These are phyloP conservation scores for Syzygium jambos DNA, from an alignment of 345 rosid genomes.

Conservation along the genomic window DNA sequence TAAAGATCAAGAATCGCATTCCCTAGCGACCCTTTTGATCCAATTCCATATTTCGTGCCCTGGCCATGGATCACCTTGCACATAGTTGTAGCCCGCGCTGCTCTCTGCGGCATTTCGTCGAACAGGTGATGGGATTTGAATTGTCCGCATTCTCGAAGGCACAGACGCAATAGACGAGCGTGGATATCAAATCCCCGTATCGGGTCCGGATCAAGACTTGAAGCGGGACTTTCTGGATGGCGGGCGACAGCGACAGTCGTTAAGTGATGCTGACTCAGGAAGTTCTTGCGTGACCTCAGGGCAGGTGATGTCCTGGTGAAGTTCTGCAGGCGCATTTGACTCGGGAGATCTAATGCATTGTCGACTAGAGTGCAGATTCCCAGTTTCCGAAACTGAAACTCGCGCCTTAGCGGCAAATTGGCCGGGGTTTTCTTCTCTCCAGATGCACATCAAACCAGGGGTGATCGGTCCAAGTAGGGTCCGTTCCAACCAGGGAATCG, in stretches of 20 bases:
- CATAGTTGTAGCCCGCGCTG: constrained; percentile 16
- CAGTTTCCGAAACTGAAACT: not conserved
- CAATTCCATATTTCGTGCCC: constrained; percentile 39
- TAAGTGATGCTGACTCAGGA: not conserved
- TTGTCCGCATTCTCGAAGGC: constrained; percentile 41
- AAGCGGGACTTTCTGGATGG: not conserved
- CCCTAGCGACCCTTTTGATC: constrained; percentile 35
- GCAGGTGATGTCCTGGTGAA: not conserved
- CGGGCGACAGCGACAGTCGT: not conserved
- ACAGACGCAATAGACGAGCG: constrained; percentile 16
- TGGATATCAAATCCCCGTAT: not conserved
- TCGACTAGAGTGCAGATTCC: not conserved
- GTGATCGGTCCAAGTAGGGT: not conserved
- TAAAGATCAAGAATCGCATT: constrained; percentile 72
- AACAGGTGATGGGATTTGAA: constrained; percentile 42
- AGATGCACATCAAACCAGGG: not conserved
- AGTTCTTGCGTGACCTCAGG: not conserved
- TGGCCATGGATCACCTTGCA: constrained; percentile 47
- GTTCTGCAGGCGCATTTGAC: not conserved
- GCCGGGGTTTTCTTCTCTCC: not conserved
- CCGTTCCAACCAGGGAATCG: not conserved
- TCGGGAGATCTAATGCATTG: not conserved
- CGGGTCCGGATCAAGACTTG: not conserved
- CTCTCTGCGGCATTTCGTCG: constrained; percentile 62
- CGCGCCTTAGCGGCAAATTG: not conserved